phyloP scores from a whole-genome alignment of 2,329 filamentous ascomycete genomes.

The Exophiala lecanii-corni region DNA sequence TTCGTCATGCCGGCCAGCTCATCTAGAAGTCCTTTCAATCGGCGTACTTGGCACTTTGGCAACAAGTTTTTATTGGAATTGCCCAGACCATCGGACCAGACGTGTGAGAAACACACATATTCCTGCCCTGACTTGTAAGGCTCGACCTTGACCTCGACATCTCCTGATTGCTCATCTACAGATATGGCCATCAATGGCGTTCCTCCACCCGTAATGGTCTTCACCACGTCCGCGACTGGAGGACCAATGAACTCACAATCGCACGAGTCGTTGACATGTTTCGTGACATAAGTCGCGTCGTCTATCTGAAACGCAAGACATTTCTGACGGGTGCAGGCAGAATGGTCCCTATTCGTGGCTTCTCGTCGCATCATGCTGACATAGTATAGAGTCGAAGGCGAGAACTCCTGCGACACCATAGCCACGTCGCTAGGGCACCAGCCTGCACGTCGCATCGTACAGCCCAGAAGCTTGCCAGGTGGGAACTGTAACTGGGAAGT shows the following conservation, averaged over 20 bases:
- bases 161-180: not conserved
- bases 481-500: not conserved
- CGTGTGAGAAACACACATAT: conserved; percentile 37
- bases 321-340: not conserved
- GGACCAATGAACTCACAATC: conserved; percentile 2
- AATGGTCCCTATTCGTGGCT: conserved; percentile 2
- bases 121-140: not conserved
- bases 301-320: conserved; percentile 10
- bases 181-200: not conserved
- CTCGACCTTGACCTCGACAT: conserved; percentile 3
- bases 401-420: conserved; percentile 3
- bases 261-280: conserved; percentile 7
- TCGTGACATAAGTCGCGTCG: conserved; percentile 6
- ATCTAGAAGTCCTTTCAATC: conserved; percentile 27
- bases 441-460: not conserved
- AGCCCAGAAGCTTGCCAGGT: not conserved
- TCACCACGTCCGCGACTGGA: conserved; percentile 6
- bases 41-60: conserved; percentile 31
- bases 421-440: not conserved
- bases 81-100: conserved; percentile 37
- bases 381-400: conserved; percentile 5
- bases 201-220: conserved; percentile 5
- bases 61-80: conserved; percentile 32
- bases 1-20: conserved; percentile 3
- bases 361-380: conserved; percentile 1